Percentiles rank a stretch among this genome's conserved stretches.
Conservation (phyloP, 176 grass and related monocot species). For the Oryza brachyantha region DNA sequence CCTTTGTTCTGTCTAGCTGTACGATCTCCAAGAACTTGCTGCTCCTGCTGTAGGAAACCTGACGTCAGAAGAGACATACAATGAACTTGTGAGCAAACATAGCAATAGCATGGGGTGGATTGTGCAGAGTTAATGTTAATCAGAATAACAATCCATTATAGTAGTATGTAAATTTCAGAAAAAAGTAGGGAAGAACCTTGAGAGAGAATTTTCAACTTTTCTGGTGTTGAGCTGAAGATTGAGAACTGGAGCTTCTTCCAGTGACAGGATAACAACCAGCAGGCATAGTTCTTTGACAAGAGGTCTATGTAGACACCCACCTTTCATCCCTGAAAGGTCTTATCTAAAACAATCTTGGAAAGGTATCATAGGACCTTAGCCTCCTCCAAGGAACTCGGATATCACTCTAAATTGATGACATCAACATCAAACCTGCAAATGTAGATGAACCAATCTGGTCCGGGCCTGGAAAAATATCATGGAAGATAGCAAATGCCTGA, state of each 20-base stretch:
- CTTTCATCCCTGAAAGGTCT: slow-evolving; percentile 36
- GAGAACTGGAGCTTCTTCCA: slow-evolving; percentile 34
- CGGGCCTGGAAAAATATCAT: neutral
- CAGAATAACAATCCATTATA: neutral
- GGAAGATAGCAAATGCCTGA: neutral
- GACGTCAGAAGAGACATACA: slow-evolving; percentile 5
- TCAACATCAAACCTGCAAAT: neutral
- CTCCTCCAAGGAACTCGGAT: neutral
- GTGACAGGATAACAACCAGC: slow-evolving; percentile 18
- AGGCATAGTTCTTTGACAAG: slow-evolving; percentile 41
- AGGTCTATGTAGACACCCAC: slow-evolving; percentile 19
- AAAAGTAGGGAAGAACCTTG: slow-evolving; percentile 29
- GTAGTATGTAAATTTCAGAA: neutral
- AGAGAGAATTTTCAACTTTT: slow-evolving; percentile 29
- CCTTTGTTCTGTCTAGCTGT: slow-evolving; percentile 27
- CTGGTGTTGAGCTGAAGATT: slow-evolving; percentile 32
- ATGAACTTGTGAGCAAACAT: neutral
- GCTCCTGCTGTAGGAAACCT: slow-evolving; percentile 29
- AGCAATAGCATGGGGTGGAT: slow-evolving; percentile 5
- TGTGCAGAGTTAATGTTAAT: neutral
- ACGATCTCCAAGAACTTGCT: slow-evolving; percentile 17
- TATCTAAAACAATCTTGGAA: neutral
- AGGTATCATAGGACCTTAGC: slow-evolving; percentile 31
- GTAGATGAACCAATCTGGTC: neutral
- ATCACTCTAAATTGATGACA: neutral